A percentile compares a stretch with the other conserved stretches of the same genome.
Conservation (phyloP, 352 stramenopile genomes). For the Phytophthora capsici region DNA sequence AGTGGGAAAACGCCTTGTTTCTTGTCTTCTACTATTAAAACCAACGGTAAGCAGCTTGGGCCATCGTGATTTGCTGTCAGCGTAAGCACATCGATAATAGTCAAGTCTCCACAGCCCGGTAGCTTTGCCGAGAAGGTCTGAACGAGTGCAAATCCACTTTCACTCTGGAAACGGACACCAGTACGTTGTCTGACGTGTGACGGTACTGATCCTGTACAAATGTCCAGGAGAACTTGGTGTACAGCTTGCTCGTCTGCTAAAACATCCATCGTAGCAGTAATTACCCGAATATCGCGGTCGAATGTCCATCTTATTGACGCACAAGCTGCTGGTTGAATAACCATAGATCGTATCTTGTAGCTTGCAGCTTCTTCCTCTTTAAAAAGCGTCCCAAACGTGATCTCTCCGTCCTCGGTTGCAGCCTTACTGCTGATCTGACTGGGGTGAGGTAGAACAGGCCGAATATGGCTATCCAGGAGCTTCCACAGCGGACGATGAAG, state of each 20-base stretch:
- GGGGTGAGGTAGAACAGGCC: constrained; percentile 26
- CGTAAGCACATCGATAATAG: constrained; percentile 10
- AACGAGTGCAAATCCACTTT: constrained; percentile 16
- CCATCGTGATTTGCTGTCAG: neutral
- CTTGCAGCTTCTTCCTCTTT: constrained; percentile 2
- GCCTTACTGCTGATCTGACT: constrained; percentile 19
- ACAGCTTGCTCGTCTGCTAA: constrained; percentile 17
- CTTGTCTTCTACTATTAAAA: constrained; percentile 16
- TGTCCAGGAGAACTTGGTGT: constrained; percentile 5
- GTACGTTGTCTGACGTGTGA: constrained; percentile 9
- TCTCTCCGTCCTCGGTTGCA: constrained; percentile 11
- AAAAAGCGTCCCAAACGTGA: constrained; percentile 26
- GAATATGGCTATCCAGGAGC: constrained; percentile 22
- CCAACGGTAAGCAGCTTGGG: constrained; percentile 7
- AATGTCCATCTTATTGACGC: constrained; percentile 4
- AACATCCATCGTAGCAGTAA: constrained; percentile 1
- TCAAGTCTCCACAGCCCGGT: constrained; percentile 18
- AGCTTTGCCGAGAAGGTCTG: constrained; percentile 13
- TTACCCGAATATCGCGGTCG: constrained; percentile 17
- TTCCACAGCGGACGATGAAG: constrained; percentile 38
- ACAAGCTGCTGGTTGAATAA: constrained; percentile 5
- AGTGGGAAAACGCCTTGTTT: constrained; percentile 7
- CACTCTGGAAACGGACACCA: constrained; percentile 13
- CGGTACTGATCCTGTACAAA: constrained; percentile 4
- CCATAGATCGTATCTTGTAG: constrained; percentile 9